These are phyloP conservation scores for Ustilago tritici DNA, from an alignment of 1,284 basidiomycete species.

Conservation along the genomic window DNA sequence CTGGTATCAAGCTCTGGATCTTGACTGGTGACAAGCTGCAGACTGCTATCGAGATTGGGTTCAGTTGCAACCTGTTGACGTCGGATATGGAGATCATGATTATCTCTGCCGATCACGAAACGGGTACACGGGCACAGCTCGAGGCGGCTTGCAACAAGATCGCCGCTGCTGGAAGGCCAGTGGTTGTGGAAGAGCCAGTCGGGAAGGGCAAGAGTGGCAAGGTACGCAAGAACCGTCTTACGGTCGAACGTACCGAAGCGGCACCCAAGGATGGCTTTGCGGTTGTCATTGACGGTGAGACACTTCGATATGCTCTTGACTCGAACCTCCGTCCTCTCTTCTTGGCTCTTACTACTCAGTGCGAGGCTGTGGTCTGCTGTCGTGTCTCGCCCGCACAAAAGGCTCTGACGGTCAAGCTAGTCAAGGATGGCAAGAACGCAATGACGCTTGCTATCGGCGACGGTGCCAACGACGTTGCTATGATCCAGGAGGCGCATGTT, in stretches of 20 bases:
- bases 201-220: slow-evolving; percentile 33
- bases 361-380: slow-evolving; percentile 96
- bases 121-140: slow-evolving; percentile 84
- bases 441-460: slow-evolving; percentile 98
- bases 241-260: slow-evolving; percentile 46
- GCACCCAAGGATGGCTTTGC: slow-evolving; percentile 77
- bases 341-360: slow-evolving; percentile 91
- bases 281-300: slow-evolving; percentile 96
- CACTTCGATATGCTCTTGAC: slow-evolving; percentile 83
- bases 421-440: slow-evolving; percentile 92
- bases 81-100: slow-evolving; percentile 86
- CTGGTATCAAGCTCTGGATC: slow-evolving; percentile 98
- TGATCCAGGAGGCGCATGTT: slow-evolving; percentile 98
- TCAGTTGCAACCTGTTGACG: slow-evolving; percentile 57
- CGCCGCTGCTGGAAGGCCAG: slow-evolving; percentile 79
- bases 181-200: slow-evolving; percentile 64
- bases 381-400: slow-evolving; percentile 97
- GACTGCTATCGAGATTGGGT: slow-evolving; percentile 93
- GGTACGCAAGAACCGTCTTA: slow-evolving; percentile 49
- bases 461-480: slow-evolving; percentile 93
- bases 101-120: slow-evolving; percentile 83
- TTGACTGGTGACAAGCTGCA: slow-evolving; percentile 95
- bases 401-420: slow-evolving; percentile 91
- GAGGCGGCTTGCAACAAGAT: slow-evolving; percentile 96
- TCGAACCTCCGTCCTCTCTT: slow-evolving; percentile 85